Evolutionary conservation across 768 basidiomycete species (phyloP), one percentile per base, ranked within the genome.

Genomic region (Mycena venus): DNA sequence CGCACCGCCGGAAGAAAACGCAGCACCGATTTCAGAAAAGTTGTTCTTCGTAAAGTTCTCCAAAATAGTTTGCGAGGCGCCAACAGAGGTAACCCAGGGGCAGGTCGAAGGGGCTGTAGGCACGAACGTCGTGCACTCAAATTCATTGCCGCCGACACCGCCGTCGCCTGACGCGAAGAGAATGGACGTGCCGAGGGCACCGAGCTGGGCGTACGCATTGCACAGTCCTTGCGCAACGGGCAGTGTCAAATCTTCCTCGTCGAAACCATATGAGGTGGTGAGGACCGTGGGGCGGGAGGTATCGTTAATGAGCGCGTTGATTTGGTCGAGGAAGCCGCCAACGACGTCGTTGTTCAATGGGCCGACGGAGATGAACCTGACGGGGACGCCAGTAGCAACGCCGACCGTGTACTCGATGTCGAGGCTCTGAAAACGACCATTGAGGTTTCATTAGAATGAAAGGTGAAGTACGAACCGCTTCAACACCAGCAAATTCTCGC

Each of bases 131-230:
- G 73, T 70, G 67, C 73, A 69, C 31, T 70, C 63, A 53, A 70
- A 58, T 4, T 51, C 61, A 49, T 69, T 74, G 49, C 85, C 89
- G 40, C 32, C 73, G 67, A 89, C 89, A 31, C 89, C 90, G 2
- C 74, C 72, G 42, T 91, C 89, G 23, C 90, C 89, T 12, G 87
- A 86, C 25, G 84, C 78, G 81, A 89, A 89, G 40, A 86, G 71
- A 19, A 91, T 19, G 5, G 88, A 86, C 29, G 86, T 79, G 12
- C 89, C 90, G 2, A 89, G 85, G 15, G 84, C 85, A 31, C 88
- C 88, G 31, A 90, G 84, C 61, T 83, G 80, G 1, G 86, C 87
- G 40, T 90, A 88, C 19, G 80, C 83, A 21, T 58, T 47, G 77
- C 89, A 90, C 27, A 85, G 81, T 58, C 86, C 83, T 32, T 19